These are phyloP conservation scores for Vitis hybrid DNA, from an alignment of 177 flowering plant species.

Conservation along the genomic window DNA sequence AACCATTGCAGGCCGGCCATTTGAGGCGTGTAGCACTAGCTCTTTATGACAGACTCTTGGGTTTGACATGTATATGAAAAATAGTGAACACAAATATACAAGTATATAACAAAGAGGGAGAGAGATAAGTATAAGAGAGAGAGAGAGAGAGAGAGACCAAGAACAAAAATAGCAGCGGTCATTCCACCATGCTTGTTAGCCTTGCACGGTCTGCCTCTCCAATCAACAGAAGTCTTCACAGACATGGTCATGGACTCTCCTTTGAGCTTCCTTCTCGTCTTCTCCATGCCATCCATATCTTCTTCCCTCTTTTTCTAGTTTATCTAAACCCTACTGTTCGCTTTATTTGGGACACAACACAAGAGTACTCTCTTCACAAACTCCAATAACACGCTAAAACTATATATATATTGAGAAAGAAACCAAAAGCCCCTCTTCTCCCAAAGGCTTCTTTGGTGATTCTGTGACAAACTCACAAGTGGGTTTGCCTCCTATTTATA, in stretches of 20 bases:
- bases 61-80: too few relatives aligned
- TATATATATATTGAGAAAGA: not conserved
- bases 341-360: not conserved
- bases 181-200: slow-evolving; percentile 33
- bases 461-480: slow-evolving; percentile 1
- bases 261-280: slow-evolving; percentile 13
- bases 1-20: too few relatives aligned
- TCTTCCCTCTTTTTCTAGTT: not conserved
- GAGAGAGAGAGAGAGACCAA: slow-evolving; percentile 13
- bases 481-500: slow-evolving; percentile 17
- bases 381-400: not conserved
- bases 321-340: not conserved
- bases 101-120: not conserved
- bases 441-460: slow-evolving; percentile 6
- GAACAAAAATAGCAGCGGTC: slow-evolving; percentile 33
- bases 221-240: slow-evolving; percentile 21
- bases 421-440: not conserved
- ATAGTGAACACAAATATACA: not conserved
- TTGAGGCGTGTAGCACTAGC: too few relatives aligned
- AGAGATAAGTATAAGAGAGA: not conserved
- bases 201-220: slow-evolving; percentile 29
- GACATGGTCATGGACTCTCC: slow-evolving; percentile 12
- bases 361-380: not conserved
- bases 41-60: too few relatives aligned
- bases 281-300: slow-evolving; percentile 20